Conservation (phyloP, 202 grass and related monocot species). For the Panicum hallii region DNA sequence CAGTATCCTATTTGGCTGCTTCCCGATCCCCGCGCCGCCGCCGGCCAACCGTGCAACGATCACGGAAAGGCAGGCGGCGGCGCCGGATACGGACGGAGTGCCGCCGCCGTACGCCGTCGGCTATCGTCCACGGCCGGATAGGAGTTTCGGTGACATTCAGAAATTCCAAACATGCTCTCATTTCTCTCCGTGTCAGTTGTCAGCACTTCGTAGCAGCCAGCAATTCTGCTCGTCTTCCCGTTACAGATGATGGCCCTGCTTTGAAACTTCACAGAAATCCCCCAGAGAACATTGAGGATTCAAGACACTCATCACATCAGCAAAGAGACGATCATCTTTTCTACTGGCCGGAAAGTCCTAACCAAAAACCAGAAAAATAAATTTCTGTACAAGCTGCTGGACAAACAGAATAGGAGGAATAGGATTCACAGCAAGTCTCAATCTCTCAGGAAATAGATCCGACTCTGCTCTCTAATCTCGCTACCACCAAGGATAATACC, state of each 20-base stretch:
- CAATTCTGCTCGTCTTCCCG: no score
- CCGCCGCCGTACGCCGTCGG: no score
- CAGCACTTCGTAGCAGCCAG: neutral
- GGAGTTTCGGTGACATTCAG: neutral
- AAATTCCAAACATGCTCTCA: neutral
- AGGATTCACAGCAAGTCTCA: slow-evolving; percentile 11
- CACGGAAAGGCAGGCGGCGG: no score
- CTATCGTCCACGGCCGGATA: no score
- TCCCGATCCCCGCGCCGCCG: no score
- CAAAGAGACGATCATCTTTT: neutral
- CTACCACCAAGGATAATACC: slow-evolving; percentile 39
- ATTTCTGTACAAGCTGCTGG: slow-evolving; percentile 46
- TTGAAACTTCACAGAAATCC: neutral
- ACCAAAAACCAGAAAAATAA: neutral
- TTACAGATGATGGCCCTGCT: no score
- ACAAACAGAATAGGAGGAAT: slow-evolving; percentile 29
- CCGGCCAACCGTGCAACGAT: no score
- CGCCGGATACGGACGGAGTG: no score
- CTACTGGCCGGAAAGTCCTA: slow-evolving; percentile 14
- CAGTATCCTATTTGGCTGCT: no score
- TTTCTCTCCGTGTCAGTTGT: neutral
- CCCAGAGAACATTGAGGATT: neutral
- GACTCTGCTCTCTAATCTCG: slow-evolving; percentile 5
- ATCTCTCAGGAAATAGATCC: neutral
- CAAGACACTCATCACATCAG: neutral